A percentile compares a stretch with the other conserved stretches of the same genome.
phyloP scores from a whole-genome alignment of 495 filamentous ascomycete genomes.

The Aspergillus diversus region DNA sequence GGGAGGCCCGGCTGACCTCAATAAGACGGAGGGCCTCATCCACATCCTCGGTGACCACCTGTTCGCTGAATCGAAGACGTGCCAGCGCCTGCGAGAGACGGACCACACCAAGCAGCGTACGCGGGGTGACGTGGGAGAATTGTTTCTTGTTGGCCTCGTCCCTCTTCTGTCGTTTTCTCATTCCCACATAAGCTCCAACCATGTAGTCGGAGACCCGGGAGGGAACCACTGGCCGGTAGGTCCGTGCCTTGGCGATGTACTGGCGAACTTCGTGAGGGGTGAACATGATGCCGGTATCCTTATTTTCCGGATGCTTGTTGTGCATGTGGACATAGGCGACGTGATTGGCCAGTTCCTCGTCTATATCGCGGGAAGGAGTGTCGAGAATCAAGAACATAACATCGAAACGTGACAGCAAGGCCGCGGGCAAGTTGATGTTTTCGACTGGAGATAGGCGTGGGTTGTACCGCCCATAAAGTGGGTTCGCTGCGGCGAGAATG shows the following conservation, averaged over 20 bases:
- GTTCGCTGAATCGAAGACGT: slow-evolving; percentile 80
- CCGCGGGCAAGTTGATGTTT: slow-evolving; percentile 97
- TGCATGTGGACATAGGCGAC: slow-evolving; percentile 98
- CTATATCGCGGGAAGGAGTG: slow-evolving; percentile 81
- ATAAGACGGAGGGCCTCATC: slow-evolving; percentile 91
- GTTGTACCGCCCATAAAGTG: slow-evolving; percentile 97
- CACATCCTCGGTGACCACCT: slow-evolving; percentile 88
- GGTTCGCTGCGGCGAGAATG: slow-evolving; percentile 97
- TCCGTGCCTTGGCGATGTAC: slow-evolving; percentile 91
- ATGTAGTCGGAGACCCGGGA: slow-evolving; percentile 89
- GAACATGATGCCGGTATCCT: slow-evolving; percentile 71
- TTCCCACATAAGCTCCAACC: slow-evolving; percentile 90
- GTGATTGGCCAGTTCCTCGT: slow-evolving; percentile 93
- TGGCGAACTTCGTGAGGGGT: slow-evolving; percentile 89
- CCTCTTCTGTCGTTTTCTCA: slow-evolving; percentile 84
- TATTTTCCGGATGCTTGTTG: slow-evolving; percentile 84
- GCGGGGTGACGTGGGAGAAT: slow-evolving; percentile 89
- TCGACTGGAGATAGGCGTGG: slow-evolving; percentile 94
- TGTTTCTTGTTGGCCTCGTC: slow-evolving; percentile 87
- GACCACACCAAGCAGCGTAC: slow-evolving; percentile 89
- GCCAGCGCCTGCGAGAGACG: slow-evolving; percentile 96
- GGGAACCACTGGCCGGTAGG: slow-evolving; percentile 82
- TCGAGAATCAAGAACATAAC: slow-evolving; percentile 96
- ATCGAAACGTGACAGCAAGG: slow-evolving; percentile 94
- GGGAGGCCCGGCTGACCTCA: slow-evolving; percentile 86